Conservation (phyloP, 345 rosid species). For the Rhizophora apiculata region DNA sequence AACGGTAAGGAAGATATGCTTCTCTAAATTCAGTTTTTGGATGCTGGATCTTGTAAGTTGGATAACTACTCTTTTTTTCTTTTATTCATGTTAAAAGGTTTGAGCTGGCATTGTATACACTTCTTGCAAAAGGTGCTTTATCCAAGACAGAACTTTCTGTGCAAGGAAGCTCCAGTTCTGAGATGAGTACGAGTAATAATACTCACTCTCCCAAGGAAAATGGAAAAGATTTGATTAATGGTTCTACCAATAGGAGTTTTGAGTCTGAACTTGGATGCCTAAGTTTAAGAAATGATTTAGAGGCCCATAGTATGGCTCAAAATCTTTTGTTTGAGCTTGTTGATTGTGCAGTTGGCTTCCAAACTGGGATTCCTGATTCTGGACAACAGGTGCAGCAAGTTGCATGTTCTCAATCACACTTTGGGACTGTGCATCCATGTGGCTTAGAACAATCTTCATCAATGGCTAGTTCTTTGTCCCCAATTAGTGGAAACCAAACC, state of each 20-base stretch:
- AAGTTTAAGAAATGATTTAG: conserved; percentile 44
- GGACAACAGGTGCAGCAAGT: conserved; percentile 44
- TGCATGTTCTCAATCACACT: conserved; percentile 37
- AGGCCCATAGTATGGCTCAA: conserved; percentile 35
- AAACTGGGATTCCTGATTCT: conserved; percentile 47
- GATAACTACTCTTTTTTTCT: conserved; percentile 22
- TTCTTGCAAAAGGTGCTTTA: conserved; percentile 66
- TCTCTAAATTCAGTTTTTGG: conserved; percentile 13
- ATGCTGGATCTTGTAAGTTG: conserved; percentile 16
- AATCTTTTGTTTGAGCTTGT: conserved; percentile 49
- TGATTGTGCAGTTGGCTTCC: conserved; percentile 50
- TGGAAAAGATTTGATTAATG: conserved; percentile 47
- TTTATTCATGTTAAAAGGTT: conserved; percentile 44
- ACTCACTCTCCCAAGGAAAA: conserved; percentile 49
- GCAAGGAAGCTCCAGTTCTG: conserved; percentile 50
- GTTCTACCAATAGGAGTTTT: conserved; percentile 41
- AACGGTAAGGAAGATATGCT: conserved; percentile 55
- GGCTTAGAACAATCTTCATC: conserved; percentile 40
- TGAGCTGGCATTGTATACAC: conserved; percentile 75
- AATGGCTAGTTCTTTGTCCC: conserved; percentile 35
- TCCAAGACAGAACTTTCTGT: conserved; percentile 53
- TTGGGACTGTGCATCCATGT: conserved; percentile 36
- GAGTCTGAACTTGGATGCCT: conserved; percentile 57
- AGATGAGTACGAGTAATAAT: conserved; percentile 38
- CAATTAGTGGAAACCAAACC: conserved; percentile 39